phyloP scores from a whole-genome alignment of 805 yeast genomes.

The Kregervanrija pseudodelftensis region DNA sequence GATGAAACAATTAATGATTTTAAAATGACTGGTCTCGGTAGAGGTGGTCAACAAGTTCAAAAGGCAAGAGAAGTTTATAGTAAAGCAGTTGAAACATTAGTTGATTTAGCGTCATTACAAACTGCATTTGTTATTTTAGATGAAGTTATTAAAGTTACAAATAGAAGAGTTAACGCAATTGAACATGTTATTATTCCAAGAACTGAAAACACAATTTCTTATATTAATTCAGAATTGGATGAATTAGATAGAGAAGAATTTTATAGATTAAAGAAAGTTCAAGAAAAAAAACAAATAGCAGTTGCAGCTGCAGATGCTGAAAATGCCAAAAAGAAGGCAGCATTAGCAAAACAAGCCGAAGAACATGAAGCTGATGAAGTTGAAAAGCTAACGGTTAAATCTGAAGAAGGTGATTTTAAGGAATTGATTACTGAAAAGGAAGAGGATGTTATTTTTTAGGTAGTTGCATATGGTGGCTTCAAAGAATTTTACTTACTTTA shows the following conservation, averaged over 20 bases:
- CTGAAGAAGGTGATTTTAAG: conserved; percentile 8
- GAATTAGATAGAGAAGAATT: conserved; percentile 98
- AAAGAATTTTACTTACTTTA: not conserved
- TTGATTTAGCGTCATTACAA: conserved; percentile 91
- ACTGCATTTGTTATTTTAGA: conserved; percentile 95
- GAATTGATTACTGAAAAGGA: conserved; percentile 29
- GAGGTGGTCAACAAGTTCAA: conserved; percentile 98
- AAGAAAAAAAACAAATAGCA: conserved; percentile 85
- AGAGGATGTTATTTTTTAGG: conserved; percentile 32
- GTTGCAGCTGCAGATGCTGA: conserved; percentile 59
- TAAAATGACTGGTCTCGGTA: conserved; percentile 92
- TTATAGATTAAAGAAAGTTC: conserved; percentile 92
- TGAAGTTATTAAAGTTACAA: conserved; percentile 96
- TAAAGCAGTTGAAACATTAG: conserved; percentile 93
- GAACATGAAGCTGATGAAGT: conserved; percentile 11
- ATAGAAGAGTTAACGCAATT: conserved; percentile 96
- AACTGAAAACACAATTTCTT: conserved; percentile 87
- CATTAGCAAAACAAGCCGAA: conserved; percentile 11
- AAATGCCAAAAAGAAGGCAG: conserved; percentile 27
- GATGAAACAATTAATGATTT: conserved; percentile 87
- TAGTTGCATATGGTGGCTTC: not conserved
- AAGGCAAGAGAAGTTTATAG: conserved; percentile 90
- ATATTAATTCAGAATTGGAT: conserved; percentile 93
- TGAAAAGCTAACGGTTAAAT: conserved; percentile 12
- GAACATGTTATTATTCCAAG: conserved; percentile 97